These are phyloP conservation scores for Pilobolus umbonatus DNA, from an alignment of 192 early-diverging fungal genomes.

Conservation along the genomic window DNA sequence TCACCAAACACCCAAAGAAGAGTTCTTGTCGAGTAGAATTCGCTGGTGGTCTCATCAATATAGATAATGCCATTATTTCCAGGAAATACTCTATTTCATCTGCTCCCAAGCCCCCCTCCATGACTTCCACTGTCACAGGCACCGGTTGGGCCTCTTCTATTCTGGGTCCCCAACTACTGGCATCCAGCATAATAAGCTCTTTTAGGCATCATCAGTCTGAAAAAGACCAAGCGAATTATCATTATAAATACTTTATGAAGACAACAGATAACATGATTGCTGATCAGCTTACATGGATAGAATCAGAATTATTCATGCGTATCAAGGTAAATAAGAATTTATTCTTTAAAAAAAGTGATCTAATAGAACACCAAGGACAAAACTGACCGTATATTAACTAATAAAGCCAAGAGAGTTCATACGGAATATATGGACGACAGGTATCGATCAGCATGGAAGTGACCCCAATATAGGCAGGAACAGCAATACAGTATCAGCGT, in stretches of 20 bases:
- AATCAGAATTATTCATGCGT: slow-evolving; percentile 54
- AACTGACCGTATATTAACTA: neutral
- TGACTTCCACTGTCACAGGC: neutral
- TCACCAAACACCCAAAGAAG: neutral
- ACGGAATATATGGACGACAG: slow-evolving; percentile 4
- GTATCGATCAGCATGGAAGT: neutral
- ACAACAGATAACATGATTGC: slow-evolving; percentile 40
- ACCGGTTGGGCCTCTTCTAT: slow-evolving; percentile 8
- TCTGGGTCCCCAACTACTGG: slow-evolving; percentile 1
- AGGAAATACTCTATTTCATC: neutral
- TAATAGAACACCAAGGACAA: neutral
- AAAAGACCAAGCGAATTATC: slow-evolving; percentile 10
- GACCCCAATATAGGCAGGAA: neutral
- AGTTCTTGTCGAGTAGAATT: slow-evolving; percentile 8
- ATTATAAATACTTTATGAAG: slow-evolving; percentile 11
- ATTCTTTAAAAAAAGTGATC: neutral
- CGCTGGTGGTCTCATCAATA: slow-evolving; percentile 15
- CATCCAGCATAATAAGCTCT: slow-evolving; percentile 14
- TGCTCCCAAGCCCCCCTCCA: neutral
- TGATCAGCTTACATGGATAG: slow-evolving; percentile 62
- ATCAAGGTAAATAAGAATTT: slow-evolving; percentile 33
- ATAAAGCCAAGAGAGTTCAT: slow-evolving; percentile 8
- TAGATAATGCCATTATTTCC: slow-evolving; percentile 1
- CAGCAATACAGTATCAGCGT: slow-evolving; percentile 43
- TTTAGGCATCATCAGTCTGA: neutral